These are phyloP conservation scores for Claviceps cyperi DNA, from an alignment of 2,329 filamentous ascomycete species.

Conservation along the genomic window DNA sequence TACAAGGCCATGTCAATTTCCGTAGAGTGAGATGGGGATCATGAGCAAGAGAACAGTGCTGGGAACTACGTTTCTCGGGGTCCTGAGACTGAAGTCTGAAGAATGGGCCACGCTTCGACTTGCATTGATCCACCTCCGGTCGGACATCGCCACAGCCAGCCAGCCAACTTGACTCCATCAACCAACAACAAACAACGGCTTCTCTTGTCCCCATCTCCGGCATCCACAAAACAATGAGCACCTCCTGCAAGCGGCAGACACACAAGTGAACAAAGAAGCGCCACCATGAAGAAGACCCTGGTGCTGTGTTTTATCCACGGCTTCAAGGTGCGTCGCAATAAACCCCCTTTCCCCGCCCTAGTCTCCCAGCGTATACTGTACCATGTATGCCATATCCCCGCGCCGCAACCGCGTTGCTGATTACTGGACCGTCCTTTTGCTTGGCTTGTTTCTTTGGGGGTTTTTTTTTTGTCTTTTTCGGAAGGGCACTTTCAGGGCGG, in stretches of 20 bases:
- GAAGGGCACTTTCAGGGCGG: conserved; percentile 38
- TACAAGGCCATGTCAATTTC: too few species aligned
- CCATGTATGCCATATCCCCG: too few species aligned
- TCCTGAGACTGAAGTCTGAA: neutral
- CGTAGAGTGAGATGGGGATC: too few species aligned
- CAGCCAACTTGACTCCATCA: neutral
- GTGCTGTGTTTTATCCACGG: conserved; percentile 76
- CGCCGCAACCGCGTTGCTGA: too few species aligned
- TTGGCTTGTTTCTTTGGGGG: too few species aligned
- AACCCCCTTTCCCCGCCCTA: neutral
- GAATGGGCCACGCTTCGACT: neutral
- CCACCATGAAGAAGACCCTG: conserved; percentile 53
- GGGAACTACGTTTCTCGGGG: too few species aligned
- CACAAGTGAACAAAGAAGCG: neutral
- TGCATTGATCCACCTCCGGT: neutral
- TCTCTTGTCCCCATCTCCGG: neutral
- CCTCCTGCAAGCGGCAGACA: neutral
- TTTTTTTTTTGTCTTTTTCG: too few species aligned
- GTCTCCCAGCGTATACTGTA: too few species aligned
- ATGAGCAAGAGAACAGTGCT: too few species aligned
- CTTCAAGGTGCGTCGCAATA: conserved; percentile 50
- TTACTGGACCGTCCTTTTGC: too few species aligned
- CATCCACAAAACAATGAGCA: neutral
- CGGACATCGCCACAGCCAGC: neutral
- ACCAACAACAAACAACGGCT: neutral